Conservation (phyloP, 2,329 filamentous ascomycete genomes). For the Phialophora chinensis region DNA sequence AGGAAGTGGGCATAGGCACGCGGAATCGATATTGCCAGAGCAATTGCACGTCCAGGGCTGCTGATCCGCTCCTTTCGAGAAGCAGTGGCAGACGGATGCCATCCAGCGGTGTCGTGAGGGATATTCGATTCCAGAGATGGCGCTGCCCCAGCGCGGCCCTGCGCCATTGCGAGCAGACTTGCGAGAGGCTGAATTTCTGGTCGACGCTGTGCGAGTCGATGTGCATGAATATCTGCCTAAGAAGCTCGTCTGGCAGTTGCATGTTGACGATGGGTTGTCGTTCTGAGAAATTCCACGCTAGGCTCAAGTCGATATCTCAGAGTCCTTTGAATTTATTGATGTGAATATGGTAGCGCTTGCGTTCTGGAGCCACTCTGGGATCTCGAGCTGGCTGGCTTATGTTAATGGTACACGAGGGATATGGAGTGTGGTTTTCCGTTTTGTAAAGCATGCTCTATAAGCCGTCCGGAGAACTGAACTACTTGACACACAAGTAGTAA, state of each 20-base stretch:
- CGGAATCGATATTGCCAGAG: not conserved
- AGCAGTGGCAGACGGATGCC: not conserved
- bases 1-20: not conserved
- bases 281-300: not conserved
- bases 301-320: not conserved
- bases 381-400: not conserved
- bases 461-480: not conserved
- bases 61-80: conserved; percentile 2
- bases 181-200: conserved; percentile 10
- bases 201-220: conserved; percentile 6
- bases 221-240: conserved; percentile 5
- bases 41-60: not conserved
- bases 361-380: not conserved
- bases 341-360: not conserved
- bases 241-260: not conserved
- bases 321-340: not conserved
- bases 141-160: not conserved
- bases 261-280: not conserved
- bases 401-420: not conserved
- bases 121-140: conserved; percentile 2
- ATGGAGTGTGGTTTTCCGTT: not conserved
- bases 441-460: not conserved
- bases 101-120: conserved; percentile 3
- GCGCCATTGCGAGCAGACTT: conserved; percentile 11
- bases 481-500: not conserved